Conservation (phyloP, 108 stramenopile genomes). For the Parietichytrium sp. region DNA sequence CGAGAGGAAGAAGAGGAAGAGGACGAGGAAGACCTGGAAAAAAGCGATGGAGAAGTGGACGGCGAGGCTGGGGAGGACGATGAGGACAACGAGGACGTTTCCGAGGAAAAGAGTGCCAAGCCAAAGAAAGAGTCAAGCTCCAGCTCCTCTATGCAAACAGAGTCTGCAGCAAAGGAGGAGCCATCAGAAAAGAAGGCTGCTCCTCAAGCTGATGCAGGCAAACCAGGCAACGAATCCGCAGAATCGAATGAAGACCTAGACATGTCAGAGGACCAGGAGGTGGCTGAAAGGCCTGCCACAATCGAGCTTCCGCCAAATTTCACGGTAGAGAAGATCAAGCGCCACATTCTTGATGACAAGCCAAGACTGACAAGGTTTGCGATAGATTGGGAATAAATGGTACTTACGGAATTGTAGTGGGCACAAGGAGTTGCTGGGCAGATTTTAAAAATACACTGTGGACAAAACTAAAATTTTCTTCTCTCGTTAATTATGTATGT, state of each 20-base stretch:
- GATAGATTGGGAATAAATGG: constrained; percentile 57
- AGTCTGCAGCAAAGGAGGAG: not conserved
- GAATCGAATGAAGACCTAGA: not conserved
- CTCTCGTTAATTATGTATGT: too few species aligned
- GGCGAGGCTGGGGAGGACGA: not conserved
- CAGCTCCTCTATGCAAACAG: not conserved
- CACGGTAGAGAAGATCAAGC: constrained; percentile 36
- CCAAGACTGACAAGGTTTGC: constrained; percentile 64
- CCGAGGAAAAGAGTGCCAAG: not conserved
- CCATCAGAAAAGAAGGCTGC: not conserved
- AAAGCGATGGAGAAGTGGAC: not conserved
- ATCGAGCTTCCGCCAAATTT: constrained; percentile 12
- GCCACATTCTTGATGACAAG: constrained; percentile 64
- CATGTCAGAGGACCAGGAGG: not conserved
- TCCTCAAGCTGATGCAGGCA: not conserved
- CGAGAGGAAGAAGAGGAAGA: not conserved
- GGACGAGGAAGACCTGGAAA: not conserved
- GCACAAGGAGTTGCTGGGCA: too few species aligned
- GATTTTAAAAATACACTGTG: too few species aligned
- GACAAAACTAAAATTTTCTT: too few species aligned
- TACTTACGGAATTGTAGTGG: too few species aligned
- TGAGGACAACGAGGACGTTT: not conserved
- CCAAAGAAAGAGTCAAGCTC: not conserved
- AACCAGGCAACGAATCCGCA: not conserved
- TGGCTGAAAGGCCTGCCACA: not conserved